phyloP scores from a whole-genome alignment of 208 protist species.

The Phytomonas francai region DNA sequence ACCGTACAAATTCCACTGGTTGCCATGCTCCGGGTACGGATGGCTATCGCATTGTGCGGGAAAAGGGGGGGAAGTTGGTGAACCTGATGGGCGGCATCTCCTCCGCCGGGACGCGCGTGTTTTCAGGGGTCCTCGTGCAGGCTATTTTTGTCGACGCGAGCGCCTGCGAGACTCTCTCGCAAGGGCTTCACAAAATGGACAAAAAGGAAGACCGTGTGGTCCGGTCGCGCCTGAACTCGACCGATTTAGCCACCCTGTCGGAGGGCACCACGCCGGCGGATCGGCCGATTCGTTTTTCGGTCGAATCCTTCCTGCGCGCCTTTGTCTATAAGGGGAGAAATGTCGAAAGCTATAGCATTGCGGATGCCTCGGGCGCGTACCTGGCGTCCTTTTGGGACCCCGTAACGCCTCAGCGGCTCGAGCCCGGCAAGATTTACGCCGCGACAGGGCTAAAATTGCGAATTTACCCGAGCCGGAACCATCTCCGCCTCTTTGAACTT shows the following conservation, averaged over 20 bases:
- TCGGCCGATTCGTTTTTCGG: constrained; percentile 39
- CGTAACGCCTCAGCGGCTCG: constrained; percentile 14
- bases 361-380: constrained; percentile 60
- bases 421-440: constrained; percentile 42
- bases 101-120: constrained; percentile 56
- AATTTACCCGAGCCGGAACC: constrained; percentile 41
- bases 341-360: constrained; percentile 80
- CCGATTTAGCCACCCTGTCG: constrained; percentile 18
- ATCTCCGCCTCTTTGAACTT: constrained; percentile 65
- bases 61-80: constrained; percentile 63
- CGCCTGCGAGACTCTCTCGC: not conserved
- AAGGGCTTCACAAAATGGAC: not conserved
- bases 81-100: constrained; percentile 37
- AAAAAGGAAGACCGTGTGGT: no score
- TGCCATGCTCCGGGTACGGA: not conserved
- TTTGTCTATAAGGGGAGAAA: constrained; percentile 49
- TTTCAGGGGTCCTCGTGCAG: constrained; percentile 47
- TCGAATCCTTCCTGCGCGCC: constrained; percentile 45
- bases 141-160: constrained; percentile 60
- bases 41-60: constrained; percentile 33
- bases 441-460: constrained; percentile 41
- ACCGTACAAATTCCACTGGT: not conserved
- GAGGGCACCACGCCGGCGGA: constrained; percentile 17
- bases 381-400: constrained; percentile 58
- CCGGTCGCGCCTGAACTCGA: constrained; percentile 1